These are phyloP conservation scores for Azolla pinnata DNA, from an alignment of 75 land plant species.

Conservation along the genomic window DNA sequence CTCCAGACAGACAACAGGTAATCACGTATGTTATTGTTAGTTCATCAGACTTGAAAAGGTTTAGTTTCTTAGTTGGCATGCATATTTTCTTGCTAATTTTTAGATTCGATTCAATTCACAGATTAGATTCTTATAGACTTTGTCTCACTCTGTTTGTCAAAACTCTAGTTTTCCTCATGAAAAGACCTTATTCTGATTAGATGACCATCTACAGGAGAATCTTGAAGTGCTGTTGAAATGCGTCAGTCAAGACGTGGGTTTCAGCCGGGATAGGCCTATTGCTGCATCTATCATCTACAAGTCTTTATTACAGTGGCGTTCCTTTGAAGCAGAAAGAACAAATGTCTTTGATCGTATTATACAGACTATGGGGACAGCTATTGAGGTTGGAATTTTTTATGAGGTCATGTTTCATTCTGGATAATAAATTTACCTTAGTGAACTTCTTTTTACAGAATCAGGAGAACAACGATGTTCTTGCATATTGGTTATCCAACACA, in stretches of 20 bases:
- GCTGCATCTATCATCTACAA: constrained; percentile 78
- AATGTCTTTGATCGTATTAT: constrained; percentile 85
- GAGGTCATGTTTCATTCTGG: neutral
- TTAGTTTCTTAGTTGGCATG: too few species aligned
- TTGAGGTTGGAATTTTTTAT: constrained; percentile 40
- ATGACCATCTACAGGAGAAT: constrained; percentile 70
- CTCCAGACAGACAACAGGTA: constrained; percentile 70
- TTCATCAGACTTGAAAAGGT: too few species aligned
- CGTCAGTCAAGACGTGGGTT: constrained; percentile 60
- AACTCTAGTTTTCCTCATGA: too few species aligned
- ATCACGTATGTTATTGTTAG: too few species aligned
- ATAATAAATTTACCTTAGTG: neutral
- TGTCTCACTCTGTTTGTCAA: too few species aligned
- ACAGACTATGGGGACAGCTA: constrained; percentile 62
- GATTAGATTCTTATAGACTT: too few species aligned
- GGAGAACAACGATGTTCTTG: constrained; percentile 46
- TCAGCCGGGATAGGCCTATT: constrained; percentile 63
- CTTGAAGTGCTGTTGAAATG: constrained; percentile 76
- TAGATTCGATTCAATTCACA: too few species aligned
- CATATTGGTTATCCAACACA: constrained; percentile 83
- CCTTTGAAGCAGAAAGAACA: constrained; percentile 88
- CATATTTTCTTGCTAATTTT: too few species aligned
- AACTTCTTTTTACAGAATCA: constrained; percentile 40
- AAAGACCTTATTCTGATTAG: too few species aligned
- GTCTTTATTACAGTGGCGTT: constrained; percentile 80